phyloP scores from a whole-genome alignment of 2,329 filamentous ascomycete species.

The Chrysosphaeria jannelii region DNA sequence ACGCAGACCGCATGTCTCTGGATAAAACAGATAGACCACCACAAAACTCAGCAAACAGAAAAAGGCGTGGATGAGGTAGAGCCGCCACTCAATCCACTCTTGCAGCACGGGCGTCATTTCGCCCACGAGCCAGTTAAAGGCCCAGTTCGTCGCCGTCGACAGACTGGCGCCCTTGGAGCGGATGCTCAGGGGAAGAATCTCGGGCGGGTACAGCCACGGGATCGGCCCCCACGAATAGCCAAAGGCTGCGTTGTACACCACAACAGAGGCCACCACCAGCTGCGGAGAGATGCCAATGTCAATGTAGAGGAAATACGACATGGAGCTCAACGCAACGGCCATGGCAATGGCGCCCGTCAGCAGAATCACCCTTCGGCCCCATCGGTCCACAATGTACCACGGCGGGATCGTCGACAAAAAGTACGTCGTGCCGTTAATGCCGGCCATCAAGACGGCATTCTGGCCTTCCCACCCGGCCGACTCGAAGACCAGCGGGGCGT shows the following conservation, averaged over 20 bases:
- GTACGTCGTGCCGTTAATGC: constrained; percentile 73
- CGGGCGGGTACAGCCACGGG: constrained; percentile 94
- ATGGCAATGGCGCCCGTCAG: constrained; percentile 73
- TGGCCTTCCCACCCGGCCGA: constrained; percentile 87
- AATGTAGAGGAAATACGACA: constrained; percentile 87
- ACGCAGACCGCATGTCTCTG: constrained; percentile 81
- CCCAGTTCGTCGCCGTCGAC: constrained; percentile 92
- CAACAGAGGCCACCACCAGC: constrained; percentile 77
- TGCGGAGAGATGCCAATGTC: constrained; percentile 50
- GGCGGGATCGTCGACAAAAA: constrained; percentile 76
- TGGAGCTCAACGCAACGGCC: constrained; percentile 60
- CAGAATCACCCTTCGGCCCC: constrained; percentile 69
- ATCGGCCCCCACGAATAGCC: constrained; percentile 90
- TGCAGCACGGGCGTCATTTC: constrained; percentile 85
- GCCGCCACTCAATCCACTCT: constrained; percentile 70
- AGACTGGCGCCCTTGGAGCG: constrained; percentile 89
- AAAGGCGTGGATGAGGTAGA: constrained; percentile 88
- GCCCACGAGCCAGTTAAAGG: constrained; percentile 91
- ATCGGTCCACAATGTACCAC: constrained; percentile 86
- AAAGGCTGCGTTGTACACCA: constrained; percentile 95
- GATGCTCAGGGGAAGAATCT: constrained; percentile 88
- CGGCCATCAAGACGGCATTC: constrained; percentile 83
- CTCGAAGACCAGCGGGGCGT: constrained; percentile 86
- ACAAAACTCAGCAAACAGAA: constrained; percentile 91
- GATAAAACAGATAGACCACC: constrained; percentile 91